Evolutionary conservation across 345 rosid species (phyloP).

Genomic region (Microthlaspi erraticum): DNA sequence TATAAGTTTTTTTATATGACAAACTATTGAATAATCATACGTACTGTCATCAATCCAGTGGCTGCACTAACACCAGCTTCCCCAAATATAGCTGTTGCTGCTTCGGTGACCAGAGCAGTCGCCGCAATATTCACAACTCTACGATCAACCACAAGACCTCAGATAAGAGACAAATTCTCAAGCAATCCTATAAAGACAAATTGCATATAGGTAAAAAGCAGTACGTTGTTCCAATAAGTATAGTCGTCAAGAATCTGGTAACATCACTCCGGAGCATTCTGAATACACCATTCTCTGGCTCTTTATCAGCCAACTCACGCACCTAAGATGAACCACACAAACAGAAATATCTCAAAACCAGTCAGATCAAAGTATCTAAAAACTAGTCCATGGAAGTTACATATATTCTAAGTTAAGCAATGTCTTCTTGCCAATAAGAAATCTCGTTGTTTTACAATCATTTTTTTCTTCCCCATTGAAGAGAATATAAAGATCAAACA

Average conservation of each 20-base stretch:
- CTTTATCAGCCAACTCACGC: slow-evolving; percentile 96
- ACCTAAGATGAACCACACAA: slow-evolving; percentile 54
- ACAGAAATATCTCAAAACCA: slow-evolving; percentile 40
- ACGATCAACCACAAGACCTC: slow-evolving; percentile 45
- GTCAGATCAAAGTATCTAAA: slow-evolving; percentile 26
- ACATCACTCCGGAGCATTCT: slow-evolving; percentile 96
- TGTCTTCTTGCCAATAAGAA: slow-evolving; percentile 1
- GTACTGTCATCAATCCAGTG: slow-evolving; percentile 97
- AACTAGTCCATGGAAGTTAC: slow-evolving; percentile 2
- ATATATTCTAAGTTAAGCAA: not conserved
- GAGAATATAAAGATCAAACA: slow-evolving; percentile 18
- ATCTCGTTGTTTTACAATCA: slow-evolving; percentile 19
- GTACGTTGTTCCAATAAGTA: slow-evolving; percentile 99
- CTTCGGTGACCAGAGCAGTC: slow-evolving; percentile 97
- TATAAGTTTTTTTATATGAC: not conserved
- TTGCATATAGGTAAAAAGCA: slow-evolving; percentile 35
- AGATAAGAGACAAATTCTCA: slow-evolving; percentile 43
- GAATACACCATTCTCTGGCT: slow-evolving; percentile 94
- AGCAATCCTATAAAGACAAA: slow-evolving; percentile 37
- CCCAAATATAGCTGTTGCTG: slow-evolving; percentile 98
- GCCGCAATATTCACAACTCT: slow-evolving; percentile 99
- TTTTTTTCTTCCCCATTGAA: not conserved
- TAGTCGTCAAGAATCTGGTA: slow-evolving; percentile 96
- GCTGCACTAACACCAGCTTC: slow-evolving; percentile 99
- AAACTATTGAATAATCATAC: slow-evolving; percentile 37